Conservation (phyloP, 768 basidiomycete species). For the Podaxis sp. region DNA sequence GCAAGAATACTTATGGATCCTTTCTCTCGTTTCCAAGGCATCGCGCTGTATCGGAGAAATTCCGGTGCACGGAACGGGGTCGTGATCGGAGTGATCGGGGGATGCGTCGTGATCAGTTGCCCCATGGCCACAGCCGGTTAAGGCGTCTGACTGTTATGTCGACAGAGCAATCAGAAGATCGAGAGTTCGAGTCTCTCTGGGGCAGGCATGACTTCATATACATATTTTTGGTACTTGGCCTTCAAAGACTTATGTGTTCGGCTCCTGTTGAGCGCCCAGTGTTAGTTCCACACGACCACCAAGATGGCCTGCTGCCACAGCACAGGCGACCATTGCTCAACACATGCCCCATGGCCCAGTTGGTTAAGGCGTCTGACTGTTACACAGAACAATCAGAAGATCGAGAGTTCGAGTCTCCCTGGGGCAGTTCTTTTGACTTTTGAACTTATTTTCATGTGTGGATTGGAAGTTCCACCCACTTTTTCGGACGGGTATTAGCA, state of each 20-base stretch:
- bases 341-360: slow-evolving; percentile 15
- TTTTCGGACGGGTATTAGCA: no score
- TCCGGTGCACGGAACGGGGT: background rate
- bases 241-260: no score
- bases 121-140: slow-evolving; percentile 17
- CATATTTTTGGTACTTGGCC: no score
- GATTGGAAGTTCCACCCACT: background rate
- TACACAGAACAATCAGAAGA: background rate
- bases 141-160: slow-evolving; percentile 15
- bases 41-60: background rate
- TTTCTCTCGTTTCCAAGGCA: background rate
- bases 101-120: background rate
- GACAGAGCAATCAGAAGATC: slow-evolving; percentile 6
- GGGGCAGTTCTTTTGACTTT: background rate
- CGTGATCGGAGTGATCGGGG: background rate
- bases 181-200: slow-evolving; percentile 14
- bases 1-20: background rate
- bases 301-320: no score
- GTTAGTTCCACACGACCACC: no score
- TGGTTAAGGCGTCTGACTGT: slow-evolving; percentile 17
- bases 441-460: background rate
- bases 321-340: no score
- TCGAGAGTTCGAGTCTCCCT: background rate
- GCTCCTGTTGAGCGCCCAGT: no score
- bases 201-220: background rate